Evolutionary conservation across 2,329 filamentous ascomycete species (phyloP), one percentile per base, ranked within the genome.

Genomic region (Thermothelomyces thermophilus): DNA sequence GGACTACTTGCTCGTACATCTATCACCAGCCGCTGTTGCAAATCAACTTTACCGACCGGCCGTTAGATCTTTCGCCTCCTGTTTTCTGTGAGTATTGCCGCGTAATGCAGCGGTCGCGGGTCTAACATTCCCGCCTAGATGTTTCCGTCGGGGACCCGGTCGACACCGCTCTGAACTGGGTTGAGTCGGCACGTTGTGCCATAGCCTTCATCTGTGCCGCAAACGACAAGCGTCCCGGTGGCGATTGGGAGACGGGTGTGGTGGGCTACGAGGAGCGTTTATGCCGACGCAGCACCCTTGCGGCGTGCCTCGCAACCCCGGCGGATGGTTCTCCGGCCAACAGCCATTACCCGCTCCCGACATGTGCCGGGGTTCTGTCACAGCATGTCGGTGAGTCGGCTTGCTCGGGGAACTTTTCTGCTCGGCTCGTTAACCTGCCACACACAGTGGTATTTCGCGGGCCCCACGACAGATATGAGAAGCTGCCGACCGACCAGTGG

Each of bases 211-310:
- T 88, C 54, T 87, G 84, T 57, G 78, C 82, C 48, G 86, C 86
- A 41, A 87, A 90, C 67, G 86, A 90, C 64, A 86, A 84, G 62
- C 75, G 84, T 33, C 76, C 86, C 0, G 86, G 86, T 9, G 86
- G 86, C n/a, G 85, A 90, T 63, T 90, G 86, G 86, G 85, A 89
- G 48, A 65, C 72, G 31, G 77, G 76, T 9, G 69, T 77, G 11
- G 73, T 78, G 57, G 80, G 80, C 28, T 82, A 81, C 46, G 82
- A 86, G 68, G 86, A 90, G 66, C 83, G 83, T 57, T 76, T 90
- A 33, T 87, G 85, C 61, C 76, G 86, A 53, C 75, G 86, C 58
- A 87, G 84, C 68, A 89, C 84, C 56, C 76, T 90, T 30, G 83
- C 83, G 5, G 80, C 83, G 16, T 81, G 82, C 3, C 73, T 90